These are phyloP conservation scores for Verticillium klebahnii DNA, from an alignment of 2,329 filamentous ascomycete genomes.

Conservation along the genomic window DNA sequence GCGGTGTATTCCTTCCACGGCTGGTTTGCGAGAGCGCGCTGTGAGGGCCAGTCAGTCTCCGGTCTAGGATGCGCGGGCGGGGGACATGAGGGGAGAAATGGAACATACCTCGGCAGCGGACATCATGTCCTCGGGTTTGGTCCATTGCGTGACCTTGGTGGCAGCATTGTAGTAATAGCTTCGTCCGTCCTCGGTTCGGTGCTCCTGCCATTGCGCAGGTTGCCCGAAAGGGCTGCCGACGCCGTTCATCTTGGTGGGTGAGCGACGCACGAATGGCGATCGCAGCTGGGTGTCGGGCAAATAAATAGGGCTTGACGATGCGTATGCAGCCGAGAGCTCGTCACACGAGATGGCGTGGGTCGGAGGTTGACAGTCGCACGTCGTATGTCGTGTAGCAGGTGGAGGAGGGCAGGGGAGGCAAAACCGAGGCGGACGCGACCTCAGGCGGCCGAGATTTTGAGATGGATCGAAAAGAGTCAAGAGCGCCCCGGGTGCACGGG, in stretches of 20 bases:
- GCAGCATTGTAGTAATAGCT: slow-evolving; percentile 86
- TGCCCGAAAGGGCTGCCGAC: slow-evolving; percentile 43
- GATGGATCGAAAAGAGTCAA: neutral
- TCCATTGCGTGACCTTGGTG: slow-evolving; percentile 90
- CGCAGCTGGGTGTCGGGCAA: too few relatives aligned
- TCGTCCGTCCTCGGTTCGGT: slow-evolving; percentile 74
- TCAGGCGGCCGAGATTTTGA: neutral
- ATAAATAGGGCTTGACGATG: neutral
- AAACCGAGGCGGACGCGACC: neutral
- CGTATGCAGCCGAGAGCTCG: neutral
- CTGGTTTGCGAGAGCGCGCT: slow-evolving; percentile 77
- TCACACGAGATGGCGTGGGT: neutral
- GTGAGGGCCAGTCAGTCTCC: slow-evolving; percentile 13
- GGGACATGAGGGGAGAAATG: slow-evolving; percentile 4
- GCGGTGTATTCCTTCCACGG: slow-evolving; percentile 92
- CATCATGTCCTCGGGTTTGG: slow-evolving; percentile 88
- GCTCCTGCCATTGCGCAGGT: slow-evolving; percentile 70
- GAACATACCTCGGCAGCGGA: slow-evolving; percentile 66
- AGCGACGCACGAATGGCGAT: neutral
- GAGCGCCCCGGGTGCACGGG: neutral
- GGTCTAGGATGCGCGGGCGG: slow-evolving; percentile 5
- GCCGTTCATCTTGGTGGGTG: slow-evolving; percentile 50
- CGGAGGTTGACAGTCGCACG: neutral
- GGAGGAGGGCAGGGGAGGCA: neutral
- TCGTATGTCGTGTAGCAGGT: neutral